These are phyloP conservation scores for Vanilla planifolia DNA, from an alignment of 106 monocot genomes.

Conservation along the genomic window DNA sequence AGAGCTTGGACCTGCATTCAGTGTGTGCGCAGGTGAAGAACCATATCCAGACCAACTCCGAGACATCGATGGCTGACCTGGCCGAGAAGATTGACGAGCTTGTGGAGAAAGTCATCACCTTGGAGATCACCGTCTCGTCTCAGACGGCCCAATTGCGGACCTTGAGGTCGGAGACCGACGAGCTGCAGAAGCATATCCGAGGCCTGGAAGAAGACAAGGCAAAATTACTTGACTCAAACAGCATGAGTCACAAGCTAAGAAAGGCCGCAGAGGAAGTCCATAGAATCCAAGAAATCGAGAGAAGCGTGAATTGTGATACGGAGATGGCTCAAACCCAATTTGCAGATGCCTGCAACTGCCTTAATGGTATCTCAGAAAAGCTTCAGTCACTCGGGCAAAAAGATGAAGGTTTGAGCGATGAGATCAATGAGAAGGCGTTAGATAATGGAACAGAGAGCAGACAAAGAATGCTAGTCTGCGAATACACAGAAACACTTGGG, in stretches of 20 bases:
- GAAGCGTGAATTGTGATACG: conserved; percentile 15
- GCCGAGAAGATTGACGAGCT: conserved; percentile 33
- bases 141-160: conserved; percentile 16
- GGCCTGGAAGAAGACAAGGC: conserved; percentile 26
- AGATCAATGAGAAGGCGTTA: neutral
- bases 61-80: conserved; percentile 11
- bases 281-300: conserved; percentile 20
- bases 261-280: conserved; percentile 21
- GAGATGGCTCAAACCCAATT: conserved; percentile 13
- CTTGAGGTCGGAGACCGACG: conserved; percentile 25
- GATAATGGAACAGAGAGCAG: conserved; percentile 30
- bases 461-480: conserved; percentile 52
- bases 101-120: conserved; percentile 24
- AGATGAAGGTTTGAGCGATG: neutral
- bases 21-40: conserved; percentile 20
- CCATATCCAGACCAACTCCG: conserved; percentile 14
- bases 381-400: conserved; percentile 10
- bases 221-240: conserved; percentile 11
- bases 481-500: conserved; percentile 55
- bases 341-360: conserved; percentile 13
- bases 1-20: conserved; percentile 14
- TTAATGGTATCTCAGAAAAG: conserved; percentile 25
- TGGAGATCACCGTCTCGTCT: conserved; percentile 19
- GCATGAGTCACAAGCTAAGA: conserved; percentile 13
- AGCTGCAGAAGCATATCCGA: conserved; percentile 12